phyloP scores from a whole-genome alignment of 2,329 filamentous ascomycete genomes.

The Venturia nashicola region DNA sequence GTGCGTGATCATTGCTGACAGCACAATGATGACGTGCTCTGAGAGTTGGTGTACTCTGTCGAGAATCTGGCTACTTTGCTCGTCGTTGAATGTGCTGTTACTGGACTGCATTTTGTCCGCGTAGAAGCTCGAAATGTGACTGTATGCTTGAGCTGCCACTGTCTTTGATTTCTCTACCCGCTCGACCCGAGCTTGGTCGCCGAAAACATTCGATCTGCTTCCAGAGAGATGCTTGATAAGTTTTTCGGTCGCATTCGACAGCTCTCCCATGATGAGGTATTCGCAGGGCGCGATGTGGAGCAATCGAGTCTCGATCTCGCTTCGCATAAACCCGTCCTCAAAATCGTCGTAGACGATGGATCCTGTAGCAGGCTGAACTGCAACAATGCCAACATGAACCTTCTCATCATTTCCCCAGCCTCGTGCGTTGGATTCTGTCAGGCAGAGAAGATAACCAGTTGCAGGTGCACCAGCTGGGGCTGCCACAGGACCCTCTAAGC shows the following conservation, averaged over 20 bases:
- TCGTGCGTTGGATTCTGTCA: slow-evolving; percentile 75
- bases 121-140: slow-evolving; percentile 87
- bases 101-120: slow-evolving; percentile 65
- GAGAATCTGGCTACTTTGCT: slow-evolving; percentile 52
- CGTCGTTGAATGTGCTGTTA: slow-evolving; percentile 23
- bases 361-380: slow-evolving; percentile 89
- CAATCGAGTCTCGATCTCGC: slow-evolving; percentile 88
- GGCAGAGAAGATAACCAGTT: slow-evolving; percentile 82
- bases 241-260: slow-evolving; percentile 87
- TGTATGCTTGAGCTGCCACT: slow-evolving; percentile 72
- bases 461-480: slow-evolving; percentile 41
- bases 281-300: slow-evolving; percentile 94
- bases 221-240: slow-evolving; percentile 81
- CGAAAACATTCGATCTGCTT: slow-evolving; percentile 80
- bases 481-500: slow-evolving; percentile 49
- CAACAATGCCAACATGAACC: slow-evolving; percentile 81
- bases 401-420: slow-evolving; percentile 81
- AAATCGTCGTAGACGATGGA: slow-evolving; percentile 95
- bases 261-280: slow-evolving; percentile 80
- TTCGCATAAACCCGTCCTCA: slow-evolving; percentile 94
- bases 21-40: slow-evolving; percentile 76
- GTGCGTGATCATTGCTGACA: slow-evolving; percentile 94
- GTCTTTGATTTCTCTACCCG: slow-evolving; percentile 64
- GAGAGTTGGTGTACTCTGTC: slow-evolving; percentile 79
- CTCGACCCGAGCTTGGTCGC: slow-evolving; percentile 80